Base-by-base conservation (phyloP, 2,329 filamentous ascomycete genomes). In the Neofusicoccum ribis region DNA sequence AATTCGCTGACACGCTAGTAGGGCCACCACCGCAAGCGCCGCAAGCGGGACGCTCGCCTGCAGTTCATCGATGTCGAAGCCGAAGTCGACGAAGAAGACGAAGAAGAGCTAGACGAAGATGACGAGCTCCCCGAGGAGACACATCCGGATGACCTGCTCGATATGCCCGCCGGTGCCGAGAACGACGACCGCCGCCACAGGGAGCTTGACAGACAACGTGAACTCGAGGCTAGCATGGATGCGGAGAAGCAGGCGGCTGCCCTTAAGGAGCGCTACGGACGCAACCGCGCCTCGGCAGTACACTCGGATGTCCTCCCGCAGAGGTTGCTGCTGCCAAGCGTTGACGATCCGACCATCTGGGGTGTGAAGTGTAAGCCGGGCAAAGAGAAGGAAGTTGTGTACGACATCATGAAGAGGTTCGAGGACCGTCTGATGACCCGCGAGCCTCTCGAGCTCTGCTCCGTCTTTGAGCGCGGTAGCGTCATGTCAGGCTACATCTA, bases 1-100 rank as follows among this genome's bases (percentile, higher is more conserved):
- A n/a, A 11, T 37, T 64, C 17, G 23, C 63, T 64, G n/a, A 64
- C 50, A 11, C 5, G 2, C 11, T 56, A 5, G 39, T 71, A 89
- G 85, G 85, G 84, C 65, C 87, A 92, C 73, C 91, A 91, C 65
- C 87, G 90, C 72, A 98, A 98, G 79, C 91, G 93, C 65, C 80
- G 84, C 74, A 89, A 89, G 77, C 88, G 87, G 76, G 88, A 91
- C 69, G 86, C 86, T 69, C 88, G 92, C 68, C 91, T 92, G 71
- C 89, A 90, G 73, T 97, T 97, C 87, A 89, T 99, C 80, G 95
- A 99, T 88, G 92, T 94, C 73, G 95, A 99, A 84, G 95, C 95
- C 77, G 95, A 97, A 80, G 95, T 99, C 71, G 95, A 98, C 74
- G 95, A 91, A 66, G 89, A 96, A 69, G 92, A 96, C 60, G 94